Conservation (phyloP, 352 stramenopile genomes). For the Phytophthora ramorum region DNA sequence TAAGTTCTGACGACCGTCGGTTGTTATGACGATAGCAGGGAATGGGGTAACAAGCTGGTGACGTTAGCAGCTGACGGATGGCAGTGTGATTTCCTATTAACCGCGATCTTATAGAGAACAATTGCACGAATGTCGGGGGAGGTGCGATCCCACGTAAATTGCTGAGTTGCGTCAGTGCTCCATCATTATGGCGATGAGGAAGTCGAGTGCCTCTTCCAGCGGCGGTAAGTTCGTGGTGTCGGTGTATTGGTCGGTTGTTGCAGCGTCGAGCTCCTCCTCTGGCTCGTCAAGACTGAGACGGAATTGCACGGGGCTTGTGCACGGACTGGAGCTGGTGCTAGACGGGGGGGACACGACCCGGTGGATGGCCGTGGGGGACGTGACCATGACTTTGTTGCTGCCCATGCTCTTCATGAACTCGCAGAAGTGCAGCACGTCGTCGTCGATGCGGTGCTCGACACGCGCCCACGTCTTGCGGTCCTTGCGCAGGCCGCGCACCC, state of each 20-base stretch:
- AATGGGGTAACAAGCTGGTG: slow-evolving; percentile 4
- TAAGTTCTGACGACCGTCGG: background rate
- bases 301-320: slow-evolving; percentile 31
- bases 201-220: slow-evolving; percentile 62
- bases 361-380: slow-evolving; percentile 18
- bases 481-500: slow-evolving; percentile 63
- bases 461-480: slow-evolving; percentile 58
- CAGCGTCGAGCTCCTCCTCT: slow-evolving; percentile 14
- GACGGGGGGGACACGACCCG: slow-evolving; percentile 30
- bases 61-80: slow-evolving; percentile 6
- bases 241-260: slow-evolving; percentile 10
- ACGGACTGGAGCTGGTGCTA: slow-evolving; percentile 32
- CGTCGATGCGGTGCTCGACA: slow-evolving; percentile 67
- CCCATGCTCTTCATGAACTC: slow-evolving; percentile 51
- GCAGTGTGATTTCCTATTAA: slow-evolving; percentile 17
- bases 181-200: slow-evolving; percentile 52
- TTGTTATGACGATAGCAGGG: slow-evolving; percentile 14
- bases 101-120: slow-evolving; percentile 30
- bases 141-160: background rate
- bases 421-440: slow-evolving; percentile 57
- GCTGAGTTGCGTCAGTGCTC: slow-evolving; percentile 24
- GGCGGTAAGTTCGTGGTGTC: slow-evolving; percentile 37
- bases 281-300: slow-evolving; percentile 20
- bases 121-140: slow-evolving; percentile 6
- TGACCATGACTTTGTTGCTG: slow-evolving; percentile 38